phyloP scores from a whole-genome alignment of 495 filamentous ascomycete species.

The Aspergillus incahuasiensis region DNA sequence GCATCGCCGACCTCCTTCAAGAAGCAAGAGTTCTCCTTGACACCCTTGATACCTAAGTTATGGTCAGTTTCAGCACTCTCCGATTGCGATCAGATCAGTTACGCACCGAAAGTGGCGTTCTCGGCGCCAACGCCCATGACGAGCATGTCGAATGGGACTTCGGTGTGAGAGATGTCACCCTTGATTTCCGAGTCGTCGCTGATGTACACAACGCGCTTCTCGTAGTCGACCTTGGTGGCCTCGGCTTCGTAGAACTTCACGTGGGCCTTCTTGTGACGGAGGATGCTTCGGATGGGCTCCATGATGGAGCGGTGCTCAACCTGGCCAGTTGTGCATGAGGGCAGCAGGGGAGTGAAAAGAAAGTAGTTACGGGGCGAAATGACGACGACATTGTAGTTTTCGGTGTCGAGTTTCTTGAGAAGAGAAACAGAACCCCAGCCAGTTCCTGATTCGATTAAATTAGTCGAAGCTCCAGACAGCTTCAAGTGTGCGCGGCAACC shows the following conservation, averaged over 20 bases:
- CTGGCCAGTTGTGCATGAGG: conserved; percentile 92
- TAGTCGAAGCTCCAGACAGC: conserved; percentile 5
- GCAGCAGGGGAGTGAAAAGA: conserved; percentile 96
- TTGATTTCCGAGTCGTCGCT: conserved; percentile 91
- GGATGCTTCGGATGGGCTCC: conserved; percentile 94
- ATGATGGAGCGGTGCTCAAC: conserved; percentile 99
- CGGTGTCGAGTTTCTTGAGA: conserved; percentile 95
- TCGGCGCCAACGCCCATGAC: conserved; percentile 96
- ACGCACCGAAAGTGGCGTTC: conserved; percentile 91
- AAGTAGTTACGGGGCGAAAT: conserved; percentile 97
- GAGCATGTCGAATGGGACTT: conserved; percentile 97
- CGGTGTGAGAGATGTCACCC: conserved; percentile 74
- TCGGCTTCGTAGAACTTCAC: conserved; percentile 99
- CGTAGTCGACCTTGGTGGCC: conserved; percentile 92
- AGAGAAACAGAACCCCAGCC: conserved; percentile 97
- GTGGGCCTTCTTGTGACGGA: conserved; percentile 82
- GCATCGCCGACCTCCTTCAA: conserved; percentile 96
- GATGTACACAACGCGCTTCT: conserved; percentile 80
- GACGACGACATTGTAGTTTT: conserved; percentile 97
- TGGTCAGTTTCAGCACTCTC: conserved; percentile 3
- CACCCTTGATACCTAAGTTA: conserved; percentile 74
- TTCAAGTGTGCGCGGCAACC: neutral
- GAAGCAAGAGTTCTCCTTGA: conserved; percentile 94
- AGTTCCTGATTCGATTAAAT: conserved; percentile 58
- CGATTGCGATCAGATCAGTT: neutral